phyloP scores from a whole-genome alignment of 805 yeast species.

The Suhomyces tanzawaensis region DNA sequence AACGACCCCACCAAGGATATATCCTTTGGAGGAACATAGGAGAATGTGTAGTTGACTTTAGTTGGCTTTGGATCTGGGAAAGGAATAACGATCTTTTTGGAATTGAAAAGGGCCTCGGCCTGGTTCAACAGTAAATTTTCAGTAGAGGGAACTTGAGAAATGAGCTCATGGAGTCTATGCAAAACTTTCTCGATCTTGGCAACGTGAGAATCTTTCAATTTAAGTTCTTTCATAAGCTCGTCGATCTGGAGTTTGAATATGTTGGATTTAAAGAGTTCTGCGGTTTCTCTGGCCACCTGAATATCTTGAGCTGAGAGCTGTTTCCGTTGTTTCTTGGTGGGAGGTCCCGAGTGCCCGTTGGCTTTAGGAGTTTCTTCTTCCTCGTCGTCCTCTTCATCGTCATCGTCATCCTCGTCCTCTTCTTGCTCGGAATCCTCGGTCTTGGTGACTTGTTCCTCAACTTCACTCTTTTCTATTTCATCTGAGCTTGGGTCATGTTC shows the following conservation, averaged over 20 bases:
- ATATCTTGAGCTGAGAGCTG: slow-evolving; percentile 73
- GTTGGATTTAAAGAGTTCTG: slow-evolving; percentile 90
- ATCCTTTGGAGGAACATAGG: slow-evolving; percentile 66
- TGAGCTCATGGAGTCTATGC: slow-evolving; percentile 67
- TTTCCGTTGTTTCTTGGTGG: slow-evolving; percentile 35
- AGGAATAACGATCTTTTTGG: slow-evolving; percentile 64
- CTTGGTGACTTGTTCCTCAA: slow-evolving; percentile 4
- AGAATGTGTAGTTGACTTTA: slow-evolving; percentile 67
- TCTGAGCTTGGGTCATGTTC: background rate
- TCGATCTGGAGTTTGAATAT: slow-evolving; percentile 94
- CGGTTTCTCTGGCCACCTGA: slow-evolving; percentile 89
- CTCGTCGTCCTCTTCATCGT: slow-evolving; percentile 13
- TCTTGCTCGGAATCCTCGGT: slow-evolving; percentile 10
- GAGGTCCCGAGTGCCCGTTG: slow-evolving; percentile 14
- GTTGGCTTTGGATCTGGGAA: slow-evolving; percentile 89
- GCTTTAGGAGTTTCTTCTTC: slow-evolving; percentile 8
- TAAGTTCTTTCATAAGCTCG: slow-evolving; percentile 79
- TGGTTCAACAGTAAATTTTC: slow-evolving; percentile 53
- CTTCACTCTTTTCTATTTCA: slow-evolving; percentile 10
- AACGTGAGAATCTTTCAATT: slow-evolving; percentile 66
- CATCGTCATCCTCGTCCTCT: slow-evolving; percentile 21
- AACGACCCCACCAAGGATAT: slow-evolving; percentile 85
- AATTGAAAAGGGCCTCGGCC: slow-evolving; percentile 52
- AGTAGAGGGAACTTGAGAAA: slow-evolving; percentile 62
- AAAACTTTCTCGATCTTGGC: slow-evolving; percentile 68